phyloP scores from a whole-genome alignment of 352 stramenopile genomes.

The Pythium folliculosum region DNA sequence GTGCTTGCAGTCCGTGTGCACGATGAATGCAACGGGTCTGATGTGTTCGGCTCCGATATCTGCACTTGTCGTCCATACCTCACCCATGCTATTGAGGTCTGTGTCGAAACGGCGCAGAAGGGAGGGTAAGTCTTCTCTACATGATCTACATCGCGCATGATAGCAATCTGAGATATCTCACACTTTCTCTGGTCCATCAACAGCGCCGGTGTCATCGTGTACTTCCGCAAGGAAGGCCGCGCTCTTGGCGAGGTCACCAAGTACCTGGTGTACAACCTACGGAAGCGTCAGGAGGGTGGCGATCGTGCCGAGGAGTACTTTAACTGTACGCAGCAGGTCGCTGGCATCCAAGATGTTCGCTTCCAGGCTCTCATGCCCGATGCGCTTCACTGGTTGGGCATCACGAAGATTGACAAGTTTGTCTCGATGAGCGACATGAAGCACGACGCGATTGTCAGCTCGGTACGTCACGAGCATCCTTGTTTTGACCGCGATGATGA shows the following conservation, averaged over 20 bases:
- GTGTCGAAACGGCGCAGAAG: constrained; percentile 96
- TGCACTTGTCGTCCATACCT: constrained; percentile 99
- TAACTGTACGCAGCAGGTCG: constrained; percentile 98
- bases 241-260: constrained; percentile 98
- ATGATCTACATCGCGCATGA: neutral
- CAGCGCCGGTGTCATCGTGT: constrained; percentile 96
- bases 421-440: constrained; percentile 99
- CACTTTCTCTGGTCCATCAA: neutral
- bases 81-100: constrained; percentile 99
- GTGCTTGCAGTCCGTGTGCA: constrained; percentile 97
- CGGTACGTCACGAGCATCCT: constrained; percentile 47
- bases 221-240: constrained; percentile 98
- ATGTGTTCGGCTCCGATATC: constrained; percentile 98
- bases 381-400: constrained; percentile 98
- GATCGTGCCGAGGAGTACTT: constrained; percentile 98
- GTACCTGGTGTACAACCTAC: constrained; percentile 99
- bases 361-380: constrained; percentile 99
- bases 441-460: constrained; percentile 98
- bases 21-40: constrained; percentile 99
- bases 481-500: neutral
- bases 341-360: constrained; percentile 96
- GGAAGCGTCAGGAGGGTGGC: constrained; percentile 97
- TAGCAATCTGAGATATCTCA: neutral
- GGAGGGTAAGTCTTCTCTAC: constrained; percentile 76
- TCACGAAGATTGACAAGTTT: constrained; percentile 93